A percentile compares a stretch with the other conserved stretches of the same genome.
These are phyloP conservation scores for Coniochaeta sp. DNA, from an alignment of 2,329 filamentous ascomycete species.

Conservation along the genomic window DNA sequence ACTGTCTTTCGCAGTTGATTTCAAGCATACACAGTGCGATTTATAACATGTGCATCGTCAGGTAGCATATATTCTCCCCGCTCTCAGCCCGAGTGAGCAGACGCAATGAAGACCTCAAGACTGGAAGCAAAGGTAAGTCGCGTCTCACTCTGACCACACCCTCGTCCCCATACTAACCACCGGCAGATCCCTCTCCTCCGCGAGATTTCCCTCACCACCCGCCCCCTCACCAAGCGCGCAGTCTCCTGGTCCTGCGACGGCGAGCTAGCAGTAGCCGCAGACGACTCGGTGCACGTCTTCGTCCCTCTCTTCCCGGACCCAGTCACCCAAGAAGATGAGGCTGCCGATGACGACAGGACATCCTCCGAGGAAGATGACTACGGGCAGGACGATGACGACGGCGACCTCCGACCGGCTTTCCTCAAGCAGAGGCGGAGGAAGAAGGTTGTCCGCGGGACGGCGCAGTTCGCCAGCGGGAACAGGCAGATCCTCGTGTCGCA, in stretches of 20 bases:
- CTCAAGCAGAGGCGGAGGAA: constrained; percentile 13
- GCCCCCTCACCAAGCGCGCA: constrained; percentile 26
- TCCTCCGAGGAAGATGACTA: constrained; percentile 12
- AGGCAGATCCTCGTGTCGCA: constrained; percentile 26
- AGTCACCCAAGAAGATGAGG: constrained; percentile 14
- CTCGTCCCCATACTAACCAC: constrained; percentile 1
- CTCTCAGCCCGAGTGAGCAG: background rate
- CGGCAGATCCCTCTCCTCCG: constrained; percentile 40
- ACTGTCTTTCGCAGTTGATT: no score
- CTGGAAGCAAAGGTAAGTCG: background rate
- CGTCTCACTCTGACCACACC: background rate
- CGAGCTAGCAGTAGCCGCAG: constrained; percentile 49
- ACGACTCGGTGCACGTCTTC: constrained; percentile 35
- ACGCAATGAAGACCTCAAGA: background rate
- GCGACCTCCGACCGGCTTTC: constrained; percentile 2
- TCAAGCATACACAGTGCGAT: no score
- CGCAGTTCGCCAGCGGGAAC: constrained; percentile 25
- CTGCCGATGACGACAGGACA: constrained; percentile 13
- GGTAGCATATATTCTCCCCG: background rate
- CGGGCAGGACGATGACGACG: constrained; percentile 18
- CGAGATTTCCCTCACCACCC: constrained; percentile 19
- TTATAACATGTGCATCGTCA: no score
- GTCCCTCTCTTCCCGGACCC: constrained; percentile 20
- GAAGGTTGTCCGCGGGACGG: constrained; percentile 6
- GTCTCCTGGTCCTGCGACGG: constrained; percentile 50